Conservation (phyloP, 306 rosid genomes). For the Vigna radiata region DNA sequence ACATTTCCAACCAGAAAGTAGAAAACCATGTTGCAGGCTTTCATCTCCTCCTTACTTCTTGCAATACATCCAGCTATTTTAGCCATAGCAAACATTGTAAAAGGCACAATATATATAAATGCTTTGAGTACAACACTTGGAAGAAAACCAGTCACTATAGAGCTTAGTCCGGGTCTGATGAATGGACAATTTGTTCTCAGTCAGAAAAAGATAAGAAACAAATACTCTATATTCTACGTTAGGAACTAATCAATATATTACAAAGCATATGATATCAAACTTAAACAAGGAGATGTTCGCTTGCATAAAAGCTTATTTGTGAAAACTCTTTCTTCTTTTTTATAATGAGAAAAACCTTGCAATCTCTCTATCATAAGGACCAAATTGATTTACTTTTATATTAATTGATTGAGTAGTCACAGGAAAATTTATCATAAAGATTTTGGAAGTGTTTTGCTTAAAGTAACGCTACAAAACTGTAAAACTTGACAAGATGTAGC, state of each 20-base stretch:
- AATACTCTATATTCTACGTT: constrained; percentile 5
- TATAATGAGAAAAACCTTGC: neutral
- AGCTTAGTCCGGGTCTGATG: constrained; percentile 90
- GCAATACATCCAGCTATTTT: constrained; percentile 82
- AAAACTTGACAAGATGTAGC: neutral
- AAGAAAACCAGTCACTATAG: constrained; percentile 84
- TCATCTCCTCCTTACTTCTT: constrained; percentile 90
- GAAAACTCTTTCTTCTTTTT: neutral
- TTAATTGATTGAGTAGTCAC: neutral
- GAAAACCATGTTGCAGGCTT: constrained; percentile 94
- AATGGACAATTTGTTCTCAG: constrained; percentile 26
- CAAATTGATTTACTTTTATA: neutral
- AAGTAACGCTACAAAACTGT: neutral
- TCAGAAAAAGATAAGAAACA: constrained; percentile 38
- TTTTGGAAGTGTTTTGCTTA: neutral
- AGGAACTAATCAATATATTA: neutral
- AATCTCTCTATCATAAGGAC: neutral
- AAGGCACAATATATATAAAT: constrained; percentile 81
- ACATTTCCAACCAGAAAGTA: constrained; percentile 93
- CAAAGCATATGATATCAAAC: neutral
- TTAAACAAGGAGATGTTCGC: neutral
- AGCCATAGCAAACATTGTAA: constrained; percentile 87
- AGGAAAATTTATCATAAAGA: neutral
- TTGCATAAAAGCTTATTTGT: neutral
- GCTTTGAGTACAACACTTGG: constrained; percentile 85